A percentile compares a stretch with the other conserved stretches of the same genome.
phyloP scores from a whole-genome alignment of 352 stramenopile species.

The Globisporangium barbulae region DNA sequence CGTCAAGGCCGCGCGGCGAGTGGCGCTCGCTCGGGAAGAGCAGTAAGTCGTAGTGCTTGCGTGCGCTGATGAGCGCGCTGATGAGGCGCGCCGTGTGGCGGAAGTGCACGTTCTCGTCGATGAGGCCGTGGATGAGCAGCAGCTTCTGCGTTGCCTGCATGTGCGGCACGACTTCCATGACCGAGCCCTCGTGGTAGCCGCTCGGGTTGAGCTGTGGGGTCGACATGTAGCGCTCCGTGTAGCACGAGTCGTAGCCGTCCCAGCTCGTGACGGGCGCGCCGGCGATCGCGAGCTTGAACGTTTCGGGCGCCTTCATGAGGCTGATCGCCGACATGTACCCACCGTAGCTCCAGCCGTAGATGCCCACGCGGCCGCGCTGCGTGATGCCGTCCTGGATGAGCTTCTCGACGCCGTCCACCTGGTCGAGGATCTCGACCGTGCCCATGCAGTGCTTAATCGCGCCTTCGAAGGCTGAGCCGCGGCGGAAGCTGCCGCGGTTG shows the following conservation, averaged over 20 bases:
- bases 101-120: constrained; percentile 99
- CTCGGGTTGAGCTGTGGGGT: constrained; percentile 90
- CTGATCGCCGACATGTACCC: constrained; percentile 97
- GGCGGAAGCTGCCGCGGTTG: constrained; percentile 92
- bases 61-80: constrained; percentile 91
- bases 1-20: constrained; percentile 89
- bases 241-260: constrained; percentile 99
- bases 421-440: constrained; percentile 87
- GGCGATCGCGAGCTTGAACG: constrained; percentile 94
- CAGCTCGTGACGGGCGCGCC: constrained; percentile 96
- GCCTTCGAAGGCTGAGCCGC: constrained; percentile 91
- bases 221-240: constrained; percentile 98
- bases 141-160: constrained; percentile 89
- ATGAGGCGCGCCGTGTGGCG: constrained; percentile 96
- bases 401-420: constrained; percentile 76
- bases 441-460: constrained; percentile 93
- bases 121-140: constrained; percentile 95
- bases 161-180: constrained; percentile 92
- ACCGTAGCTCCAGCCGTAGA: constrained; percentile 99
- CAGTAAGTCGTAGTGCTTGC: constrained; percentile 96
- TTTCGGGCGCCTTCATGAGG: constrained; percentile 93
- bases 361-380: constrained; percentile 85
- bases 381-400: constrained; percentile 86
- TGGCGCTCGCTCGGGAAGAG: constrained; percentile 96
- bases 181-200: constrained; percentile 88